phyloP scores from a whole-genome alignment of 176 grass and related monocot genomes.

The Triticum urartu region DNA sequence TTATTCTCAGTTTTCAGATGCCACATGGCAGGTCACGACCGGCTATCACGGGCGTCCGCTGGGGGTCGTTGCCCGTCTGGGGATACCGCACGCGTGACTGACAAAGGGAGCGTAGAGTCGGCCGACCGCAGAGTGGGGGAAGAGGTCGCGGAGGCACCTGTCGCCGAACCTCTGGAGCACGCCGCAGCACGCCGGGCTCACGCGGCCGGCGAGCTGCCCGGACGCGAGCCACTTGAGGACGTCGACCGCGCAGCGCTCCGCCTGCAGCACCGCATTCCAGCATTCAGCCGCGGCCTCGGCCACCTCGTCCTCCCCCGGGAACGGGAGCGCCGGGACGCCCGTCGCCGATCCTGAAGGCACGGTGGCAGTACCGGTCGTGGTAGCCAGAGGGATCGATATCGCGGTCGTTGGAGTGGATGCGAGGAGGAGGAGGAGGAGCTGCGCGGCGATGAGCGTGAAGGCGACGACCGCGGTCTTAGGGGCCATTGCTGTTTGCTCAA shows the following conservation, averaged over 20 bases:
- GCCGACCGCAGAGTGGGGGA: conserved; percentile 10
- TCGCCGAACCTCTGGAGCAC: conserved; percentile 3
- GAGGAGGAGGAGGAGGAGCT: neutral
- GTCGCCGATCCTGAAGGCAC: neutral
- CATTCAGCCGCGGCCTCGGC: neutral
- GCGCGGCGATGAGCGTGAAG: neutral
- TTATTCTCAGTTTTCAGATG: neutral
- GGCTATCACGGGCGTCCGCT: neutral
- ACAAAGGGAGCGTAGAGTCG: neutral
- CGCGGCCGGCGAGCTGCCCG: neutral
- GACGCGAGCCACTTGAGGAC: conserved; percentile 7
- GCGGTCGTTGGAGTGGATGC: neutral
- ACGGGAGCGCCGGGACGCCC: neutral
- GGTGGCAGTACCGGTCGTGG: neutral
- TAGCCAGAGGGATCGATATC: neutral
- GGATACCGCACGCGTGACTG: conserved; percentile 3
- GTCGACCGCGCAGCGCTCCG: neutral
- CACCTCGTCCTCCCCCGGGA: neutral
- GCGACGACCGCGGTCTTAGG: neutral
- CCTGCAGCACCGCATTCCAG: neutral
- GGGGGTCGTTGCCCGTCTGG: neutral
- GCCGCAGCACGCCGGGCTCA: conserved; percentile 1
- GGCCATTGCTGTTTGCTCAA: neutral
- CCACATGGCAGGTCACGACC: neutral
- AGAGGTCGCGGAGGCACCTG: conserved; percentile 8